These are phyloP conservation scores for Colletotrichum costaricense DNA, from an alignment of 2,329 filamentous ascomycete species.

Conservation along the genomic window DNA sequence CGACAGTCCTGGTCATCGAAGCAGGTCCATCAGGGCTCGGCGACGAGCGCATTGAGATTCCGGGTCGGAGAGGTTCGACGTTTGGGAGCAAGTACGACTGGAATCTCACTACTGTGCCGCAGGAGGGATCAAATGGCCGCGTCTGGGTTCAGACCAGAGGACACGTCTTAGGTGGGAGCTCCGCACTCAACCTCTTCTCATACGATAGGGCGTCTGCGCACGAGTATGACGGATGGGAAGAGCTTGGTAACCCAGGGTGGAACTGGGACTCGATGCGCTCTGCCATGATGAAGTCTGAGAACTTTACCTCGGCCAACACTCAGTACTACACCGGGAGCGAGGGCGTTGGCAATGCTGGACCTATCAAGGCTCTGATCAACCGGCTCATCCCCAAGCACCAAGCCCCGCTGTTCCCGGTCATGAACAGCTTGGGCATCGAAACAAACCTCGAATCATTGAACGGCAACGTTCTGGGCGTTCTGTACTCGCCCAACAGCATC, in stretches of 20 bases:
- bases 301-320: conserved; percentile 38
- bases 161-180: conserved; percentile 58
- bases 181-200: conserved; percentile 55
- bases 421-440: conserved; percentile 55
- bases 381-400: conserved; percentile 55
- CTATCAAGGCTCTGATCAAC: conserved; percentile 48
- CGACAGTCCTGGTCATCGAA: conserved; percentile 44
- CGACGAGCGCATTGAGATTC: conserved; percentile 41
- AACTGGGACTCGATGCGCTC: conserved; percentile 48
- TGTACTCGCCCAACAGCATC: conserved; percentile 61
- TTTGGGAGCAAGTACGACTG: conserved; percentile 45
- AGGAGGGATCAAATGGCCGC: conserved; percentile 49
- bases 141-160: conserved; percentile 52
- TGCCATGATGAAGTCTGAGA: conserved; percentile 44
- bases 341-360: conserved; percentile 38
- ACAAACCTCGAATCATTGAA: conserved; percentile 57
- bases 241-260: conserved; percentile 48
- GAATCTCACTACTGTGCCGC: conserved; percentile 52
- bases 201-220: conserved; percentile 44
- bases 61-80: conserved; percentile 40
- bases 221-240: conserved; percentile 48
- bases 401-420: conserved; percentile 54
- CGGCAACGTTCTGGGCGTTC: conserved; percentile 61
- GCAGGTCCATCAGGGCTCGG: conserved; percentile 40
- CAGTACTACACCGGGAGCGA: conserved; percentile 26